phyloP scores from a whole-genome alignment of 1,284 basidiomycete species.

The Marasmius tenuissimus region DNA sequence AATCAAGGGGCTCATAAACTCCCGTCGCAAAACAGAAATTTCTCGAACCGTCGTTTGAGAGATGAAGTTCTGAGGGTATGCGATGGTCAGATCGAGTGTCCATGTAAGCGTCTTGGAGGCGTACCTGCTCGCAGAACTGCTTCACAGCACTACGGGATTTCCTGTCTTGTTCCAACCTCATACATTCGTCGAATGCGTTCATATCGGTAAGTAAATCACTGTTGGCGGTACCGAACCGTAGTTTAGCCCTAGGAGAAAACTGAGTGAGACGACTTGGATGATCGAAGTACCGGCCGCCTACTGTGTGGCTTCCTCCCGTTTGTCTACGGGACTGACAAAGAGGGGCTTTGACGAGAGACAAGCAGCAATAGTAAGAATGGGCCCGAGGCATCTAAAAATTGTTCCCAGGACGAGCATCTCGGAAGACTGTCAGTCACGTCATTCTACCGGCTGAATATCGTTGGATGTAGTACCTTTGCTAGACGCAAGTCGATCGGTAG shows the following conservation, averaged over 20 bases:
- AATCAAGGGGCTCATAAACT: constrained; percentile 74
- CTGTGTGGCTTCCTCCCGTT: constrained; percentile 77
- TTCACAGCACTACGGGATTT: constrained; percentile 49
- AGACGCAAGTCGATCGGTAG: constrained; percentile 89
- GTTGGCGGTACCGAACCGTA: constrained; percentile 67
- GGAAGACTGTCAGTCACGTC: not conserved
- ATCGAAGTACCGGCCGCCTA: constrained; percentile 30
- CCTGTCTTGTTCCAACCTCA: constrained; percentile 50
- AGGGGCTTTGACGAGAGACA: constrained; percentile 85
- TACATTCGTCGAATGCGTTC: constrained; percentile 73
- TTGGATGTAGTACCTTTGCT: constrained; percentile 60
- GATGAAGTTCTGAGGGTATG: constrained; percentile 72
- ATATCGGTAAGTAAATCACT: constrained; percentile 88
- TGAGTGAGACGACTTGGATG: not conserved
- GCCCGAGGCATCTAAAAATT: constrained; percentile 78
- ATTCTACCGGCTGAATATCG: too few relatives aligned
- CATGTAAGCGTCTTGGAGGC: constrained; percentile 14
- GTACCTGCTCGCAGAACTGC: constrained; percentile 77
- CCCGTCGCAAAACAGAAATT: constrained; percentile 75
- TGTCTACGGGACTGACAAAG: constrained; percentile 81
- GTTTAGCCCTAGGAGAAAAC: constrained; percentile 54
- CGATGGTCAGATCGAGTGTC: not conserved
- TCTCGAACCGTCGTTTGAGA: constrained; percentile 78
- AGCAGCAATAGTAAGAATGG: constrained; percentile 82
- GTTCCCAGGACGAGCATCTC: constrained; percentile 86